These are phyloP conservation scores for Venturia effusa DNA, from an alignment of 2,329 filamentous ascomycete genomes.

Conservation along the genomic window DNA sequence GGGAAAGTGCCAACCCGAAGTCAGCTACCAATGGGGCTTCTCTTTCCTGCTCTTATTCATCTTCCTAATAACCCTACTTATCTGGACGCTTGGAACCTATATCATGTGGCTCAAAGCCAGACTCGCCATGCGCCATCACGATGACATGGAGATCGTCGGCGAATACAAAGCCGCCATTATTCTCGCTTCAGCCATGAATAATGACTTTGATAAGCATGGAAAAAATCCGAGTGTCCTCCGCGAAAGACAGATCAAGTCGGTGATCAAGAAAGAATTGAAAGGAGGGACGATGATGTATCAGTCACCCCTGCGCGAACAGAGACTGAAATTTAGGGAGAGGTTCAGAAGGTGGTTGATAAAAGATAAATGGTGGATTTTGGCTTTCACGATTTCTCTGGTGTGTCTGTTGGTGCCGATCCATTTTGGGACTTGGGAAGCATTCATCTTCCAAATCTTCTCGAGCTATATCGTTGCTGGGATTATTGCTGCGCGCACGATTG, in stretches of 20 bases:
- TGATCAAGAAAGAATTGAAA: neutral
- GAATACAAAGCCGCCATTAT: conserved; percentile 18
- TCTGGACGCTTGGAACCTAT: conserved; percentile 17
- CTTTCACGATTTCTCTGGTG: neutral
- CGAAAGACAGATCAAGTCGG: neutral
- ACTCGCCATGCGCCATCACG: conserved; percentile 11
- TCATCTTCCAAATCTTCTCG: neutral
- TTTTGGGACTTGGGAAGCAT: too few relatives aligned
- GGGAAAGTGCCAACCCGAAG: neutral
- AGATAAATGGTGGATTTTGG: conserved; percentile 4
- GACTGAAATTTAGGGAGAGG: neutral
- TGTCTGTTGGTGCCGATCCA: neutral
- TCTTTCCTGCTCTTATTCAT: conserved; percentile 17
- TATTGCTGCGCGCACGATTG: neutral
- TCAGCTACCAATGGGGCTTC: conserved; percentile 19
- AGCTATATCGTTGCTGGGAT: neutral
- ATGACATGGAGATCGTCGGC: conserved; percentile 13
- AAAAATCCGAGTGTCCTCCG: neutral
- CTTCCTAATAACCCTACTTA: conserved; percentile 13
- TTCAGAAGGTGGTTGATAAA: neutral
- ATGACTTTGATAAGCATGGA: conserved; percentile 7
- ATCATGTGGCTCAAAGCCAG: conserved; percentile 15
- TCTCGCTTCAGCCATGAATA: conserved; percentile 16
- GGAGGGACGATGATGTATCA: conserved; percentile 5
- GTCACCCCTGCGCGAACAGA: neutral